These are phyloP conservation scores for Onygenales sp. DNA, from an alignment of 2,329 filamentous ascomycete species.

Conservation along the genomic window DNA sequence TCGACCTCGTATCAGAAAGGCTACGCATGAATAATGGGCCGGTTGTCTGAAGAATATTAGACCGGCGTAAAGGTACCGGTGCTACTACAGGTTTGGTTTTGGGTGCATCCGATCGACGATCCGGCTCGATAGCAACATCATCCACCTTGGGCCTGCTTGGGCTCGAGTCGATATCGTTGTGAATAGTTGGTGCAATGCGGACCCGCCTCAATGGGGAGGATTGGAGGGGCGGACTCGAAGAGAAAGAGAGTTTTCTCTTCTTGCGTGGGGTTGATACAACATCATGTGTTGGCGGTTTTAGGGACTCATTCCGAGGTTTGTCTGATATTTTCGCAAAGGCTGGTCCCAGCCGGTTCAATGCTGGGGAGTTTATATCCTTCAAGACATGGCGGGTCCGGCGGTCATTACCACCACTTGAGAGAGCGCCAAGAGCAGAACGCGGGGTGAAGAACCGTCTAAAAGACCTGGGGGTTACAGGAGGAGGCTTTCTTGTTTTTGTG, in stretches of 20 bases:
- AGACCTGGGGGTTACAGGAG: conserved; percentile 42
- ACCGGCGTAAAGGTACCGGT: conserved; percentile 25
- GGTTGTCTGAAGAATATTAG: conserved; percentile 26
- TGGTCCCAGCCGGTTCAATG: conserved; percentile 32
- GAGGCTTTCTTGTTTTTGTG: conserved; percentile 34
- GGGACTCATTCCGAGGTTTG: conserved; percentile 18
- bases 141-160: conserved; percentile 12
- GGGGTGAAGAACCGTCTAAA: conserved; percentile 44
- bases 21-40: conserved; percentile 31
- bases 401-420: conserved; percentile 23
- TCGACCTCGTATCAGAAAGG: conserved; percentile 21
- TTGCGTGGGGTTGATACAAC: conserved; percentile 30
- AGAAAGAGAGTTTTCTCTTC: conserved; percentile 38
- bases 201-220: conserved; percentile 40
- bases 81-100: conserved; percentile 10
- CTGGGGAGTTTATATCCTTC: conserved; percentile 33
- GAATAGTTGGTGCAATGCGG: conserved; percentile 22
- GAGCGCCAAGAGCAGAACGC: conserved; percentile 29
- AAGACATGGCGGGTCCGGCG: conserved; percentile 36
- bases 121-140: conserved; percentile 17
- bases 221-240: conserved; percentile 38
- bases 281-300: conserved; percentile 20
- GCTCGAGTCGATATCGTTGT: conserved; percentile 17
- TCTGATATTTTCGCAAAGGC: conserved; percentile 31
- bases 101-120: conserved; percentile 11